Evolutionary conservation across 116 monocot genomes (phyloP), one percentile per base, ranked within the genome.

Genomic region (Dioscorea cayenensis): DNA sequence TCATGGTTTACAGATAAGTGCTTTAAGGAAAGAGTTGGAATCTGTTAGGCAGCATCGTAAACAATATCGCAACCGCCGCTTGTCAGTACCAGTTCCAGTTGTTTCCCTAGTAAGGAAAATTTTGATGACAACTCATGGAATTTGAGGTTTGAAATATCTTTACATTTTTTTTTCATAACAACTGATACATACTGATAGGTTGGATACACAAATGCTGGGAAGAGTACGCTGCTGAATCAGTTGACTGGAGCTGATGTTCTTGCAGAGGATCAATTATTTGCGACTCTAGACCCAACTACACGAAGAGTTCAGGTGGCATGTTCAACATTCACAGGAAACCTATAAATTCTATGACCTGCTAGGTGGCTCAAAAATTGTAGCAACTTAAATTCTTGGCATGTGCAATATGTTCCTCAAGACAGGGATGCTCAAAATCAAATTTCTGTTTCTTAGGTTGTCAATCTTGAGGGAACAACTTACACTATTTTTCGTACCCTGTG

Each of bases 131-230:
- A 22, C 35, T 50, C 36, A 28, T 52, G 17, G 32, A 25, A 16
- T 64, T 43, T 43, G 12, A 49, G 12, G 28, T 51, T 8, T 60
- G 14, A n/a, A 55, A 3, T n/a, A 18, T 55, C 55, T 55, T 11
- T 4, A 32, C 48, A 20, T 21, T 63, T 51, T 5, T 69, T 71
- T 55, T 21, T 66, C 28, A 68, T 48, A 69, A 36, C 32, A 43
- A 69, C 18, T 72, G 77, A 21, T 65, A 19, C 29, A 27, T 62
- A 72, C 25, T 69, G 61, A 60, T 69, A 93, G 94, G 94, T 94
- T 79, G 99, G 99, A 18, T 99, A 99, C 50, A 99, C 99, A 65
- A 99, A 99, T 87, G 99, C 99, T 86, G 99, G 94, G 48, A 99
- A 99, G 74, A 99, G 94, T 75, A 91, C 99, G 72, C 82, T 99